Evolutionary conservation across 306 rosid species (phyloP).

Genomic region (Luffa aegyptiaca): DNA sequence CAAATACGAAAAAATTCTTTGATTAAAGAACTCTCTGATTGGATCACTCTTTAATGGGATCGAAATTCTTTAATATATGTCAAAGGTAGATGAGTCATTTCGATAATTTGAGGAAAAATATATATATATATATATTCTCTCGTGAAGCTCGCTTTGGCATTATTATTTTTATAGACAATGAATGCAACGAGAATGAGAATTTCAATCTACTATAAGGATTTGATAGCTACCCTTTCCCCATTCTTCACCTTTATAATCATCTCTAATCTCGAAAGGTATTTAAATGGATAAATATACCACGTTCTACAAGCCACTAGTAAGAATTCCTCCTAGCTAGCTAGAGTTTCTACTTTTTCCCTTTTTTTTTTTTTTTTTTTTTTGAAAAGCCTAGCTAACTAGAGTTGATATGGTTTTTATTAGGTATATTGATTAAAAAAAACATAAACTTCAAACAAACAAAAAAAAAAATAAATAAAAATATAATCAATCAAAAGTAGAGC

Average conservation of each 20-base stretch:
- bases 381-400: not conserved
- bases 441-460: not conserved
- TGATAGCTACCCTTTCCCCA: not conserved
- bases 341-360: not conserved
- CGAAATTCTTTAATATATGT: not conserved
- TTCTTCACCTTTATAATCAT: not conserved
- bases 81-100: not conserved
- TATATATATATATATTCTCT: not conserved
- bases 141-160: not conserved
- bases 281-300: not conserved
- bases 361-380: not conserved
- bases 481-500: slow-evolving; percentile 9
- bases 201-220: slow-evolving; percentile 1
- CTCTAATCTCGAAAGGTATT: not conserved
- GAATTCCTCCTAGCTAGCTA: slow-evolving; percentile 5
- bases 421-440: not conserved
- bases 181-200: not conserved
- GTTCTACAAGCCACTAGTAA: not conserved
- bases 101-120: not conserved
- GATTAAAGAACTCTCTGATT: not conserved
- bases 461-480: not conserved
- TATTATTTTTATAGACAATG: not conserved
- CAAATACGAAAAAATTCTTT: not conserved
- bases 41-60: not conserved
- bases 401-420: slow-evolving; percentile 5